These are phyloP conservation scores for Hymenotorrendiella dingleyae DNA, from an alignment of 2,329 filamentous ascomycete species.

Conservation along the genomic window DNA sequence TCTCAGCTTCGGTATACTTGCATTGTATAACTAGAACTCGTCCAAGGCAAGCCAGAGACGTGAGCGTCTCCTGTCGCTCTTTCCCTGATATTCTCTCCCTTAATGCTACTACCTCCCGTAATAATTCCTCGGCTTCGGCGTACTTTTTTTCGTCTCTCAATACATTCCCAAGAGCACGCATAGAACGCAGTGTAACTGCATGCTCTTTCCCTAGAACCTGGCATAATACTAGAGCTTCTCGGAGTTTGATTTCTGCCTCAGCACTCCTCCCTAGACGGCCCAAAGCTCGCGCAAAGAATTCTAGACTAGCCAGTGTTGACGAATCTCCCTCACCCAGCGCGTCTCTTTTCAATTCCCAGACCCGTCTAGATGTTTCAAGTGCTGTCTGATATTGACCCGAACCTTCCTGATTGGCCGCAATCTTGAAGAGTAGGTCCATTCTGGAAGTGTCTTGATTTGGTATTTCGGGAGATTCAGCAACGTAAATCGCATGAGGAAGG, in stretches of 20 bases:
- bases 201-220: not conserved
- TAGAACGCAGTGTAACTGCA: not conserved
- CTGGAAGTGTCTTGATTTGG: not conserved
- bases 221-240: not conserved
- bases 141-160: constrained; percentile 15
- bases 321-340: not conserved
- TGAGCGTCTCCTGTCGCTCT: constrained; percentile 19
- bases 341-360: not conserved
- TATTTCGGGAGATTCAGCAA: not conserved
- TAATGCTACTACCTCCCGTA: constrained; percentile 12
- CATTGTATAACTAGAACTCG: constrained; percentile 14
- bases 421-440: not conserved
- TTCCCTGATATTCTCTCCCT: constrained; percentile 16
- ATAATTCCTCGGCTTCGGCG: constrained; percentile 21
- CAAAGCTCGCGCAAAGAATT: not conserved
- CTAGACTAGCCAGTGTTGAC: not conserved
- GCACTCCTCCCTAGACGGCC: not conserved
- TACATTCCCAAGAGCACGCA: not conserved
- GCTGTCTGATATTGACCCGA: not conserved
- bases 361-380: not conserved
- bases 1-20: constrained; percentile 26
- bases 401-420: not conserved
- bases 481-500: not conserved
- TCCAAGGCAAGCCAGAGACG: constrained; percentile 21
- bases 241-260: not conserved